Percentiles rank a stretch among this genome's conserved stretches.
Conservation (phyloP, 371 early-diverging fungal genomes). For the Mucor mucedo region DNA sequence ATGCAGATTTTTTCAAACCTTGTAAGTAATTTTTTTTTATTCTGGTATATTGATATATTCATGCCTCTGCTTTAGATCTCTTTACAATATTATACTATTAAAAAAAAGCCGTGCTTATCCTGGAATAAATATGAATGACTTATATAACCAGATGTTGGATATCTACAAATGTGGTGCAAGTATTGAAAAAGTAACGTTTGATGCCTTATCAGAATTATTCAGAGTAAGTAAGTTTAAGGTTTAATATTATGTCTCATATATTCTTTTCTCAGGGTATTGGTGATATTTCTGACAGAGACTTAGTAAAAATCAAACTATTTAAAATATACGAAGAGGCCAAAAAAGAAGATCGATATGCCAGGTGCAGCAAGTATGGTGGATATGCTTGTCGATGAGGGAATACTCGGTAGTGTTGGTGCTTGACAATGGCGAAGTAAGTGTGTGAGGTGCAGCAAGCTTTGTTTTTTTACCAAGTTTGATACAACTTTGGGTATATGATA, state of each 20-base stretch:
- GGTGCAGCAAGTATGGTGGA: too few relatives aligned
- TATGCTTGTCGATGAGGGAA: too few relatives aligned
- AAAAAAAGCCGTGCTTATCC: constrained; percentile 13
- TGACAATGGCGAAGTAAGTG: too few relatives aligned
- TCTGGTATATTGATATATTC: constrained; percentile 16
- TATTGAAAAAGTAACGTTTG: constrained; percentile 13
- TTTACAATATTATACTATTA: constrained; percentile 14
- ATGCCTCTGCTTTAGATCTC: constrained; percentile 16
- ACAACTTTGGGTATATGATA: too few relatives aligned
- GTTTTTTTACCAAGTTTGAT: too few relatives aligned
- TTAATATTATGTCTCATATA: constrained; percentile 15
- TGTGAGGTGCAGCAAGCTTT: too few relatives aligned
- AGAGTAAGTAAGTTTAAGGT: constrained; percentile 13
- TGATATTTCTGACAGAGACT: constrained; percentile 15
- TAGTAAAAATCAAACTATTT: constrained; percentile 19
- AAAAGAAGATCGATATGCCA: constrained; percentile 22
- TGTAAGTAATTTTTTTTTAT: constrained; percentile 11
- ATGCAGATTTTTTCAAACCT: constrained; percentile 7
- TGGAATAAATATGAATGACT: constrained; percentile 11
- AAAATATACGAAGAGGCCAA: constrained; percentile 17
- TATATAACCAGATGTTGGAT: constrained; percentile 17
- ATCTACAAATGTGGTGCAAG: constrained; percentile 17
- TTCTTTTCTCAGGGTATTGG: constrained; percentile 20
- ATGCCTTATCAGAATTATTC: constrained; percentile 12
- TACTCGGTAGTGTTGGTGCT: too few relatives aligned